phyloP scores from a whole-genome alignment of 2,329 filamentous ascomycete species.

The Fusarium palustre region DNA sequence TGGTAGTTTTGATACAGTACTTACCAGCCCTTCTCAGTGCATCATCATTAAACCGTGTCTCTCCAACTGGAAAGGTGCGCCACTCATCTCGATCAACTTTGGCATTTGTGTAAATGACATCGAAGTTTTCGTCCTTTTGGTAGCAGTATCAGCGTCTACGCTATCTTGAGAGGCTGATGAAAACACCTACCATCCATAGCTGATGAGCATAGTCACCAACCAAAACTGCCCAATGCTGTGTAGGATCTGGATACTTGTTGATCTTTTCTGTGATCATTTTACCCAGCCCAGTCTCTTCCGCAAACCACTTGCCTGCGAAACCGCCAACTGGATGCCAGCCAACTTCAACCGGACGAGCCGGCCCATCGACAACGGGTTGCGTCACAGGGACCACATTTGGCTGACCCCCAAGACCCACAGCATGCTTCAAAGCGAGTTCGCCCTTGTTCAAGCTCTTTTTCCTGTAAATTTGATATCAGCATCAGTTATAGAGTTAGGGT shows the following conservation, averaged over 20 bases:
- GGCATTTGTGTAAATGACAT: conserved; percentile 69
- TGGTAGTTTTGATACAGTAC: neutral
- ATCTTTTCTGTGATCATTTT: conserved; percentile 67
- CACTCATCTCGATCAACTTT: conserved; percentile 60
- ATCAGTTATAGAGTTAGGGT: conserved; percentile 4
- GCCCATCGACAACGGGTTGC: conserved; percentile 48
- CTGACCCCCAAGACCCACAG: conserved; percentile 48
- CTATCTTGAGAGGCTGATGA: fast-evolving
- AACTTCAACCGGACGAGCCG: conserved; percentile 58
- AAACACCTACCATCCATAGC: conserved; percentile 66
- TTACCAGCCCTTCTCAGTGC: conserved; percentile 61
- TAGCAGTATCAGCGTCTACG: neutral
- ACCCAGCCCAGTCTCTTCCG: conserved; percentile 66
- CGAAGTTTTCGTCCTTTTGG: conserved; percentile 63
- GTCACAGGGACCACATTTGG: conserved; percentile 51
- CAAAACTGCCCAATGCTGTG: conserved; percentile 70
- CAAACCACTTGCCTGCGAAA: conserved; percentile 68
- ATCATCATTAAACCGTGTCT: conserved; percentile 67
- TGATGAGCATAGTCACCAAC: conserved; percentile 67
- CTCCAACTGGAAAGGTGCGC: conserved; percentile 63
- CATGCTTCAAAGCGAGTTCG: conserved; percentile 53
- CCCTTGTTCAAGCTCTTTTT: conserved; percentile 52
- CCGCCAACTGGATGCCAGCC: conserved; percentile 71
- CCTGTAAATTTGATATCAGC: conserved; percentile 32
- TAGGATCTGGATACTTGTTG: conserved; percentile 67